These are phyloP conservation scores for Penicillium sp. DNA, from an alignment of 2,329 filamentous ascomycete species.

Conservation along the genomic window DNA sequence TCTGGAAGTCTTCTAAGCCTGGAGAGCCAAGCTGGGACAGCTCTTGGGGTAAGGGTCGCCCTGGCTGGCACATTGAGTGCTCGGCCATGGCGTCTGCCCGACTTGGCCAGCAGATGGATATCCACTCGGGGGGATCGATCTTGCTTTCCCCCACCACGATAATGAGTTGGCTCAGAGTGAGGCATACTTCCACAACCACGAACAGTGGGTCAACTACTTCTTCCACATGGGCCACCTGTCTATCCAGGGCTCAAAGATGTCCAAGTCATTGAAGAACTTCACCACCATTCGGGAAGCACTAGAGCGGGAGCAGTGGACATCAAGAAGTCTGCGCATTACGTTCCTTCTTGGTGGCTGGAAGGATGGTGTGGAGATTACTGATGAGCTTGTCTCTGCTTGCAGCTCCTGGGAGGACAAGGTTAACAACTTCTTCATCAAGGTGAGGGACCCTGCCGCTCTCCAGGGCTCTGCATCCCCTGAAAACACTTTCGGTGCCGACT, in stretches of 20 bases:
- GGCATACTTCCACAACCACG: slow-evolving; percentile 65
- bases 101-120: slow-evolving; percentile 82
- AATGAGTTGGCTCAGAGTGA: slow-evolving; percentile 90
- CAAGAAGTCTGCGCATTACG: slow-evolving; percentile 76
- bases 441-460: slow-evolving; percentile 47
- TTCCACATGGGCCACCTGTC: slow-evolving; percentile 90
- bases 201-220: slow-evolving; percentile 93
- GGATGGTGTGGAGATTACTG: slow-evolving; percentile 86
- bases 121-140: slow-evolving; percentile 92
- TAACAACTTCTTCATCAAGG: slow-evolving; percentile 67
- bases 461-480: slow-evolving; percentile 25
- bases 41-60: slow-evolving; percentile 81
- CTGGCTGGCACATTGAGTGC: slow-evolving; percentile 98
- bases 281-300: slow-evolving; percentile 87
- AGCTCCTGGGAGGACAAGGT: slow-evolving; percentile 78
- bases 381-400: slow-evolving; percentile 73
- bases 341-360: slow-evolving; percentile 89
- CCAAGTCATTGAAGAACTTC: slow-evolving; percentile 93
- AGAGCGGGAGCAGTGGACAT: slow-evolving; percentile 66
- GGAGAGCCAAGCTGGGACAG: slow-evolving; percentile 90
- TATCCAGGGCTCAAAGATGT: slow-evolving; percentile 93
- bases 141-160: slow-evolving; percentile 89
- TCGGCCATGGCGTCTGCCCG: slow-evolving; percentile 90
- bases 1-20: slow-evolving; percentile 91
- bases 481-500: slow-evolving; percentile 45